Evolutionary conservation across 805 yeast species (phyloP).

Genomic region (Myxozyma lipomycoides): DNA sequence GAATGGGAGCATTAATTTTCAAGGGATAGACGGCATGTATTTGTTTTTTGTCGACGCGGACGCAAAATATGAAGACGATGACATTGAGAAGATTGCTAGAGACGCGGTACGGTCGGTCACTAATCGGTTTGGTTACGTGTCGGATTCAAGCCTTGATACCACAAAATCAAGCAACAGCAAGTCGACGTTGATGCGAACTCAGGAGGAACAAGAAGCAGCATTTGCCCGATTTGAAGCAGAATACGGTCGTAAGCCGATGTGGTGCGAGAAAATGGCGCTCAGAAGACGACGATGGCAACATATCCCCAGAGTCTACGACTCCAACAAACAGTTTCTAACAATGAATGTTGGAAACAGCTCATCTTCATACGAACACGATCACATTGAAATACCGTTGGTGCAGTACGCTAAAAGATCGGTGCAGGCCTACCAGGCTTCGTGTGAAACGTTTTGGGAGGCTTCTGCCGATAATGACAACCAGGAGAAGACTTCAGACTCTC

Average conservation of each 20-base stretch:
- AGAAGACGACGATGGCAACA: neutral
- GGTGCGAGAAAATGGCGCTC: constrained; percentile 1
- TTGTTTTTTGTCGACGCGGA: neutral
- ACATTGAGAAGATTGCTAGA: constrained; percentile 2
- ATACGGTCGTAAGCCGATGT: neutral
- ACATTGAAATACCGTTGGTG: neutral
- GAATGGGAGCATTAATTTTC: constrained; percentile 1
- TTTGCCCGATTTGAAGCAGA: neutral
- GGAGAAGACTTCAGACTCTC: no score
- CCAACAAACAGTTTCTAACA: neutral
- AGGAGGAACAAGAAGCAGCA: neutral
- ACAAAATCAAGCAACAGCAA: neutral
- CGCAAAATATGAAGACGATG: neutral
- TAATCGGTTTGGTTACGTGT: constrained; percentile 15
- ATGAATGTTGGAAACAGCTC: neutral
- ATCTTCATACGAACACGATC: neutral
- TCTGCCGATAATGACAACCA: no score
- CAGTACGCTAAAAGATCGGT: neutral
- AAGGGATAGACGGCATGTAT: constrained; percentile 21
- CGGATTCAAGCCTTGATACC: neutral
- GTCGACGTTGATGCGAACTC: neutral
- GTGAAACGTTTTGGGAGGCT: neutral
- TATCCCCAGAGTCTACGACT: neutral
- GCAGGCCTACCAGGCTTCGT: neutral
- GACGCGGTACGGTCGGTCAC: constrained; percentile 13